A percentile compares a stretch with the other conserved stretches of the same genome.
Conservation (phyloP, 495 filamentous ascomycete genomes). For the Aspergillus nidulans region DNA sequence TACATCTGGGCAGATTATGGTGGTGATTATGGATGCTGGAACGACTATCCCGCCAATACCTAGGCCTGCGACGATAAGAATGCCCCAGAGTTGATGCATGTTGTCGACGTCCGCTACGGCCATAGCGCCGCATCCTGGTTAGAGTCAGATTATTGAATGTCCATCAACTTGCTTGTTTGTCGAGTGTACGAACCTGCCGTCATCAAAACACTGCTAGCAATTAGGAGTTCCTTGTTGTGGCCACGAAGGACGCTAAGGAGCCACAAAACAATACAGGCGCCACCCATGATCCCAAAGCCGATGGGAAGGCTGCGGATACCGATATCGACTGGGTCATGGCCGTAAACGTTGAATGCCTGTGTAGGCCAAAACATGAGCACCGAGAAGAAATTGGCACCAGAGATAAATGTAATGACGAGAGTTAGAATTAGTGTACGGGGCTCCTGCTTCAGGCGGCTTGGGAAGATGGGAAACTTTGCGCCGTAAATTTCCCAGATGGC, state of each 20-base stretch:
- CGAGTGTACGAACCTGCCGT: slow-evolving; percentile 49
- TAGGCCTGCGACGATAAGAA: slow-evolving; percentile 60
- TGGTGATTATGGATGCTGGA: slow-evolving; percentile 65
- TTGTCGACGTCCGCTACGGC: slow-evolving; percentile 55
- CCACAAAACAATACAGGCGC: slow-evolving; percentile 59
- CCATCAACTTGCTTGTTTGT: background rate
- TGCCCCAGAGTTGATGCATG: slow-evolving; percentile 54
- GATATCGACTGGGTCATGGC: slow-evolving; percentile 62
- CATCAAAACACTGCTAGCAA: slow-evolving; percentile 60
- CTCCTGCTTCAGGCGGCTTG: slow-evolving; percentile 55
- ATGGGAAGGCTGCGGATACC: slow-evolving; percentile 64
- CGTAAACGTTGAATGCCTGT: slow-evolving; percentile 70
- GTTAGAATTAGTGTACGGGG: slow-evolving; percentile 60
- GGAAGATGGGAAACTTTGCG: slow-evolving; percentile 64
- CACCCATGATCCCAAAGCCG: slow-evolving; percentile 58
- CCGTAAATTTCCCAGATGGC: slow-evolving; percentile 57
- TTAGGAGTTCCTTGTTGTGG: slow-evolving; percentile 59
- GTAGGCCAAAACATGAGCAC: slow-evolving; percentile 72
- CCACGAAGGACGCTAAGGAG: slow-evolving; percentile 58
- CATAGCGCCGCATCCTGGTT: slow-evolving; percentile 56
- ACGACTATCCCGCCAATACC: slow-evolving; percentile 74
- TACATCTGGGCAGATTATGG: slow-evolving; percentile 66
- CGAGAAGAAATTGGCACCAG: slow-evolving; percentile 71
- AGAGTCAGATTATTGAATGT: slow-evolving; percentile 5
- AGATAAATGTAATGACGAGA: slow-evolving; percentile 68